These are phyloP conservation scores for Salicornia ramosissima DNA, from an alignment of 148 eudicot species.

Conservation along the genomic window DNA sequence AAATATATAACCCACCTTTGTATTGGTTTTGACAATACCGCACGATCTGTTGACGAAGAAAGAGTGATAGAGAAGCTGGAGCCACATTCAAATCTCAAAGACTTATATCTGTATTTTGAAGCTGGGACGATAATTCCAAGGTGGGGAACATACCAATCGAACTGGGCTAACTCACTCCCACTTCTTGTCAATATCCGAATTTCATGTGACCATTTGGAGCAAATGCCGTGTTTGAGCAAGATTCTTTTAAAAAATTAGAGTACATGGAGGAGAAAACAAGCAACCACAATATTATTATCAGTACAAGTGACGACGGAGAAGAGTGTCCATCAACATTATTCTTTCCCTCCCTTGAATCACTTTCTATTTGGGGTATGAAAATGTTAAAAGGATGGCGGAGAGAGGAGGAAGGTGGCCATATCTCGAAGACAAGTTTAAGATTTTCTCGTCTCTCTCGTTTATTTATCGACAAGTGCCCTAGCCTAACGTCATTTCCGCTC, in stretches of 20 bases:
- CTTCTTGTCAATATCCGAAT: slow-evolving; percentile 18
- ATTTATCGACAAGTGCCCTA: not conserved
- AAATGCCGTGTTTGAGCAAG: slow-evolving; percentile 14
- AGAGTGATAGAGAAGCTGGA: slow-evolving; percentile 13
- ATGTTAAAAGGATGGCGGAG: slow-evolving; percentile 27
- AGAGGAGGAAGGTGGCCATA: not conserved
- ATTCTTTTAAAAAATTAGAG: slow-evolving; percentile 14
- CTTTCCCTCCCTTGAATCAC: slow-evolving; percentile 22
- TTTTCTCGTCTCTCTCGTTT: slow-evolving; percentile 14
- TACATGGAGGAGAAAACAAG: slow-evolving; percentile 20
- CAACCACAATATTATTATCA: too few species aligned
- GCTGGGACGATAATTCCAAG: slow-evolving; percentile 8
- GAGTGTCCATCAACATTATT: not conserved
- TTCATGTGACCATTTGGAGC: not conserved
- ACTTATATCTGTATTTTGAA: not conserved
- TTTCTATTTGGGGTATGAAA: not conserved
- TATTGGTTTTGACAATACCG: not conserved
- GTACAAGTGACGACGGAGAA: not conserved
- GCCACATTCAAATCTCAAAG: slow-evolving; percentile 19
- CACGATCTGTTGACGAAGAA: not conserved
- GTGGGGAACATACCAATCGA: slow-evolving; percentile 17
- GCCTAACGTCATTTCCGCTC: slow-evolving; percentile 14
- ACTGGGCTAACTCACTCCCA: slow-evolving; percentile 10
- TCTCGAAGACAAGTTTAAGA: not conserved
- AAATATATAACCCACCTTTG: not conserved